Percentiles rank a stretch among this genome's conserved stretches.
phyloP scores from a whole-genome alignment of 441 rosid genomes.

The Erodium trifolium region DNA sequence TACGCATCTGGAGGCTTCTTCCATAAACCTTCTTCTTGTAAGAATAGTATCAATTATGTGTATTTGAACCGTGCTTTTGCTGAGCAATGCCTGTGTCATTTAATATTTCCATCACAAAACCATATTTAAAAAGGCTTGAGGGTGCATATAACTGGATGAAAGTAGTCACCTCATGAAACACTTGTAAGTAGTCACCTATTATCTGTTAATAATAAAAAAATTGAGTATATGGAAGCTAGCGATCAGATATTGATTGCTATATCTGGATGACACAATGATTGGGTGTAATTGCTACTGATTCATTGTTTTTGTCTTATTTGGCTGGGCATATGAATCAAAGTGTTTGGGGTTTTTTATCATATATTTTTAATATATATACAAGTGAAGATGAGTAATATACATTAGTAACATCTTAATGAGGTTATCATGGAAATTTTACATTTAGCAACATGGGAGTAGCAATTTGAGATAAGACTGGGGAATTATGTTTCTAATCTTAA shows the following conservation, averaged over 20 bases:
- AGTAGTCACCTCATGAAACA: not conserved
- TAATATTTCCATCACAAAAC: constrained; percentile 11
- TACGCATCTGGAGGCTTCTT: constrained; percentile 38
- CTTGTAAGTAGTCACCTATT: not conserved
- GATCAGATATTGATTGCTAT: not conserved
- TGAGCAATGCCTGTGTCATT: not conserved
- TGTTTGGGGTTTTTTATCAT: not conserved
- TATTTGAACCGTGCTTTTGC: not conserved
- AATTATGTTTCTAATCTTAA: too few relatives aligned
- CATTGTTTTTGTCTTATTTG: constrained; percentile 4
- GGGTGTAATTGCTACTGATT: not conserved
- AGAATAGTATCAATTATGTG: constrained; percentile 23
- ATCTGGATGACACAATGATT: not conserved
- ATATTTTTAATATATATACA: not conserved
- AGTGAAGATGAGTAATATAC: not conserved
- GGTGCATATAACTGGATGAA: not conserved
- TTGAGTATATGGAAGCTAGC: not conserved
- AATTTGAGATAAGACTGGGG: too few relatives aligned
- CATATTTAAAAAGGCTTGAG: constrained; percentile 10
- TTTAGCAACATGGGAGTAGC: not conserved
- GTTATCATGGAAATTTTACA: not conserved
- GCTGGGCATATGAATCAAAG: not conserved
- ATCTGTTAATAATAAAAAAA: not conserved
- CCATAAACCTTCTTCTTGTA: constrained; percentile 71
- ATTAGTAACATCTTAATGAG: not conserved